Conservation (phyloP, 2,329 filamentous ascomycete species). For the Dothistroma septosporum region DNA sequence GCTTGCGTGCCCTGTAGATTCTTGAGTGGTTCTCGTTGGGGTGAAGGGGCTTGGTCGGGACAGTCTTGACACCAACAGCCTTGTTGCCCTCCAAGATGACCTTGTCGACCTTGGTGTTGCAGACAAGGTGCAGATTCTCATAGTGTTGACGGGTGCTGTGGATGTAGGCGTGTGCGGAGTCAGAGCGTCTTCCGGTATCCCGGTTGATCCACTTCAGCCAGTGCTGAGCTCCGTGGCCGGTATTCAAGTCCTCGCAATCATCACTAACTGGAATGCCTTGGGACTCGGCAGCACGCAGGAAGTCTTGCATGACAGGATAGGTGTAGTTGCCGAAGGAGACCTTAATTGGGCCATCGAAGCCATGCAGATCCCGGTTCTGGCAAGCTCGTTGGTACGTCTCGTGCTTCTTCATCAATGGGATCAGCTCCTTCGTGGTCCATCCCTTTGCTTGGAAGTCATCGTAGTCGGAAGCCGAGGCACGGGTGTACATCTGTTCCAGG, state of each 20-base stretch:
- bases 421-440: conserved; percentile 71
- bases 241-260: conserved; percentile 66
- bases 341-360: conserved; percentile 76
- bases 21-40: conserved; percentile 51
- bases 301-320: conserved; percentile 78
- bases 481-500: conserved; percentile 61
- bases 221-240: conserved; percentile 67
- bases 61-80: conserved; percentile 67
- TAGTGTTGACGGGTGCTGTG: conserved; percentile 69
- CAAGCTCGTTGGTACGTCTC: conserved; percentile 65
- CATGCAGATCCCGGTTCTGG: conserved; percentile 62
- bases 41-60: conserved; percentile 65
- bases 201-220: conserved; percentile 84
- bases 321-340: conserved; percentile 71
- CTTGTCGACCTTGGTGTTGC: conserved; percentile 75
- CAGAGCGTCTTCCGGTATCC: conserved; percentile 65
- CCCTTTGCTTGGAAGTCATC: conserved; percentile 76
- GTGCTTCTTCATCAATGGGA: conserved; percentile 75
- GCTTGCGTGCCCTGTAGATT: conserved; percentile 65
- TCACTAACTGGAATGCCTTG: conserved; percentile 72
- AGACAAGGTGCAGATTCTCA: conserved; percentile 66
- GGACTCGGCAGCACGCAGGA: conserved; percentile 59
- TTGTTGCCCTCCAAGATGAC: conserved; percentile 68
- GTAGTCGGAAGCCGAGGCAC: conserved; percentile 67
- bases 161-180: conserved; percentile 73